phyloP scores from a whole-genome alignment of 2,329 filamentous ascomycete species.

The Helotiales sp. region DNA sequence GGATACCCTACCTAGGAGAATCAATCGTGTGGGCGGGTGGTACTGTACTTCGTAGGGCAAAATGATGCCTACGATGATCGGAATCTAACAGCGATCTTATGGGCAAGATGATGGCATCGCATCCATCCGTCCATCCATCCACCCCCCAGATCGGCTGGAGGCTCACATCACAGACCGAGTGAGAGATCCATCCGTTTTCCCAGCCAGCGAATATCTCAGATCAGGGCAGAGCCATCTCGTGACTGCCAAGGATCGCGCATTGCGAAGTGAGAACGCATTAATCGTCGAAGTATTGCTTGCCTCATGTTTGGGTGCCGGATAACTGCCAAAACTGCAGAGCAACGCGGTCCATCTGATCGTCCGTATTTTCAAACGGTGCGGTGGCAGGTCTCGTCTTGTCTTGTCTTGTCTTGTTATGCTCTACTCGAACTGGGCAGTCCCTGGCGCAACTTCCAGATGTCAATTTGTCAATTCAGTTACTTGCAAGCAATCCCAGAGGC shows the following conservation, averaged over 20 bases:
- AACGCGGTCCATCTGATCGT: constrained; percentile 6
- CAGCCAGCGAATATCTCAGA: not conserved
- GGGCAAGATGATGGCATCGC: constrained; percentile 1
- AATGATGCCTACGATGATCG: constrained; percentile 29
- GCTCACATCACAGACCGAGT: not conserved
- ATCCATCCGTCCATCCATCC: not conserved
- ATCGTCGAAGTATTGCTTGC: not conserved
- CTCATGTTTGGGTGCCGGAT: not conserved
- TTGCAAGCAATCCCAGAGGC: not conserved
- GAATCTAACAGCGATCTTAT: constrained; percentile 24
- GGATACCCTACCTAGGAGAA: constrained; percentile 14
- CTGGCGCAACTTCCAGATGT: not conserved
- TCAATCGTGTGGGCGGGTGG: constrained; percentile 9
- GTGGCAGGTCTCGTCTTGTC: not conserved
- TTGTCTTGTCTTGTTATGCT: not conserved
- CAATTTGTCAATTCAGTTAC: not conserved
- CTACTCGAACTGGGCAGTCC: constrained; percentile 6
- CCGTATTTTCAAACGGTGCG: constrained; percentile 11
- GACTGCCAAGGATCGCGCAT: not conserved
- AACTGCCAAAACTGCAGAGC: not conserved
- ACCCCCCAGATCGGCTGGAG: not conserved
- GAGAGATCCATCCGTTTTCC: not conserved
- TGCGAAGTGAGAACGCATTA: constrained; percentile 11
- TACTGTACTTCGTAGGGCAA: not conserved
- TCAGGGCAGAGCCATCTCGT: not conserved